These are phyloP conservation scores for Globisporangium okanoganense DNA, from an alignment of 352 stramenopile genomes.

Conservation along the genomic window DNA sequence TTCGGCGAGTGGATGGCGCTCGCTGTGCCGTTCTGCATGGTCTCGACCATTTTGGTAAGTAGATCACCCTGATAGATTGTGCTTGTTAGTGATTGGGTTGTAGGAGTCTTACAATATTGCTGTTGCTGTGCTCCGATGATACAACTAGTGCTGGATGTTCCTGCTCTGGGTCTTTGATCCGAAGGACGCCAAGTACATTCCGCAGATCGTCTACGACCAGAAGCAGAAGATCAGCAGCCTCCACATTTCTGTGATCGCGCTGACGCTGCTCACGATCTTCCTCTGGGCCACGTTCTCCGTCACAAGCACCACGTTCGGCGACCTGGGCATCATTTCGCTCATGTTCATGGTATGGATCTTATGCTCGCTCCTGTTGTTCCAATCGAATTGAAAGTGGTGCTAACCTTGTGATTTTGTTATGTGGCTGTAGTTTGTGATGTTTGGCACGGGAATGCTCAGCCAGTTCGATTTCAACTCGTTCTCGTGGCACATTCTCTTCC, in stretches of 20 bases:
- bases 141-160: conserved; percentile 80
- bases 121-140: neutral
- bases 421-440: conserved; percentile 72
- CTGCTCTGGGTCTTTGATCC: conserved; percentile 85
- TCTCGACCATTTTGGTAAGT: conserved; percentile 79
- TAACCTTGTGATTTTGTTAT: neutral
- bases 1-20: conserved; percentile 92
- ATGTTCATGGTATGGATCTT: conserved; percentile 78
- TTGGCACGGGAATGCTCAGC: conserved; percentile 85
- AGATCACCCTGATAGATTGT: no score
- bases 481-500: conserved; percentile 92
- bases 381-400: neutral
- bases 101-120: neutral
- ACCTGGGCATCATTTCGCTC: conserved; percentile 90
- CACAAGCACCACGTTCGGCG: conserved; percentile 85
- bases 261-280: conserved; percentile 89
- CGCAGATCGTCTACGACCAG: conserved; percentile 91
- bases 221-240: conserved; percentile 87
- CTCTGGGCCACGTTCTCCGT: conserved; percentile 87
- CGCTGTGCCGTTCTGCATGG: conserved; percentile 84
- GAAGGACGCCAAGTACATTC: conserved; percentile 86
- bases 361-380: neutral
- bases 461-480: conserved; percentile 94
- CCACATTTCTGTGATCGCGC: conserved; percentile 86
- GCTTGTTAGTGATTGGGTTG: neutral